Conservation (phyloP, 305 asterid species). For the Fraxinus sp. region DNA sequence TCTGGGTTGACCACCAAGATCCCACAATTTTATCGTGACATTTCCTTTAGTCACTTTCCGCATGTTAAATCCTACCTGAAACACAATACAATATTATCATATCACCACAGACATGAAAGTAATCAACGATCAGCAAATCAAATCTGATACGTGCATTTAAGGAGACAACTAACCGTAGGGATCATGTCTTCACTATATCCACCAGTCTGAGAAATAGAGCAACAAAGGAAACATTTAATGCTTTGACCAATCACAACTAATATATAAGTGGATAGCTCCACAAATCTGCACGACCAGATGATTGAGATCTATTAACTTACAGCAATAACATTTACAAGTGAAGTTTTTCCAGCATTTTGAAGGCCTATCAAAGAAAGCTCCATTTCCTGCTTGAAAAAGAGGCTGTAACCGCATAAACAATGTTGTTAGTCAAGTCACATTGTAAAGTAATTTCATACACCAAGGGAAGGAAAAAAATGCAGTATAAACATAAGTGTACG, state of each 20-base stretch:
- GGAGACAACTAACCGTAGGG: constrained; percentile 72
- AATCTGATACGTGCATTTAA: neutral
- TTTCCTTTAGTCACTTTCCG: constrained; percentile 95
- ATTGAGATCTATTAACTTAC: constrained; percentile 50
- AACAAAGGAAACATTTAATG: constrained; percentile 14
- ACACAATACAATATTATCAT: neutral
- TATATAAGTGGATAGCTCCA: neutral
- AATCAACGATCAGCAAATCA: constrained; percentile 3
- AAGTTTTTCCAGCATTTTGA: constrained; percentile 97
- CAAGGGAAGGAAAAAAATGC: neutral
- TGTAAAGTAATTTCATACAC: neutral
- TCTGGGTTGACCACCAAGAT: constrained; percentile 99
- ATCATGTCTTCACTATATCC: constrained; percentile 99
- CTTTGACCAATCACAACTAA: constrained; percentile 1
- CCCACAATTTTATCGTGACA: constrained; percentile 97
- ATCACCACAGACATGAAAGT: constrained; percentile 1
- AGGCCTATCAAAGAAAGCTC: constrained; percentile 97
- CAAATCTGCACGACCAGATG: constrained; percentile 10
- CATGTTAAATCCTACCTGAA: constrained; percentile 95
- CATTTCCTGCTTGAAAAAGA: constrained; percentile 99
- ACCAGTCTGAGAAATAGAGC: constrained; percentile 60
- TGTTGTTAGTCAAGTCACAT: constrained; percentile 5
- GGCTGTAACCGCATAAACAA: constrained; percentile 47
- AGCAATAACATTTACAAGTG: constrained; percentile 93
- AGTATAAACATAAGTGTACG: neutral